Conservation (phyloP, 495 filamentous ascomycete species). For the Copromyces sp. region DNA sequence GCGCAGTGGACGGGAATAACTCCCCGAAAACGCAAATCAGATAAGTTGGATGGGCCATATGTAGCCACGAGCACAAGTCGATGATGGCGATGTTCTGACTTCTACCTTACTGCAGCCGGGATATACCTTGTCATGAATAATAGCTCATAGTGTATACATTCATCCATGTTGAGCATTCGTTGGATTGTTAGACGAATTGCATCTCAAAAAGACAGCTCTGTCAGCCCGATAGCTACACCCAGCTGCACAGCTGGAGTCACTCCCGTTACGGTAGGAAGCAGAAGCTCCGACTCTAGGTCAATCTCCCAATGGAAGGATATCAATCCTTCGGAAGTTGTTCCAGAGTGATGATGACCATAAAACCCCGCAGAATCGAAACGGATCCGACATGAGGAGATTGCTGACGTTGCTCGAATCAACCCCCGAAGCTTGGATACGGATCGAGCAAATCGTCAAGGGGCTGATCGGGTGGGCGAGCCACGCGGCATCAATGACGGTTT, state of each 20-base stretch:
- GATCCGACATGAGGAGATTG: slow-evolving; percentile 3
- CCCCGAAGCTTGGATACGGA: background rate
- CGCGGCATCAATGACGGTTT: background rate
- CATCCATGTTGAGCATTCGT: background rate
- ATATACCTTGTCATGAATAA: background rate
- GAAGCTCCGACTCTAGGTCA: background rate
- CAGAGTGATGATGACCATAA: background rate
- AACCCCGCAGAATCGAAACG: background rate
- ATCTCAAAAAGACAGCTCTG: background rate
- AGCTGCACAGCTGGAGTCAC: background rate
- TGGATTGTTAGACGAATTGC: background rate
- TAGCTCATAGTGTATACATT: background rate
- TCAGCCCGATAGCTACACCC: background rate
- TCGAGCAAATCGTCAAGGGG: background rate
- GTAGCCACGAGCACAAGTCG: background rate
- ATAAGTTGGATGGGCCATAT: background rate
- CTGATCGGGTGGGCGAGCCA: background rate
- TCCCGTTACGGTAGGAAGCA: background rate
- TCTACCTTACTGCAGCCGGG: background rate
- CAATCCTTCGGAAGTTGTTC: background rate
- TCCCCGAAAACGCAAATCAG: background rate
- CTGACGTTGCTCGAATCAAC: slow-evolving; percentile 6
- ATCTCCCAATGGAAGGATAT: background rate
- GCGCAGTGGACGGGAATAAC: background rate
- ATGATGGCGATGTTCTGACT: background rate